Base-by-base conservation (phyloP, 2,329 filamentous ascomycete genomes). In the Calonectria pteridis region DNA sequence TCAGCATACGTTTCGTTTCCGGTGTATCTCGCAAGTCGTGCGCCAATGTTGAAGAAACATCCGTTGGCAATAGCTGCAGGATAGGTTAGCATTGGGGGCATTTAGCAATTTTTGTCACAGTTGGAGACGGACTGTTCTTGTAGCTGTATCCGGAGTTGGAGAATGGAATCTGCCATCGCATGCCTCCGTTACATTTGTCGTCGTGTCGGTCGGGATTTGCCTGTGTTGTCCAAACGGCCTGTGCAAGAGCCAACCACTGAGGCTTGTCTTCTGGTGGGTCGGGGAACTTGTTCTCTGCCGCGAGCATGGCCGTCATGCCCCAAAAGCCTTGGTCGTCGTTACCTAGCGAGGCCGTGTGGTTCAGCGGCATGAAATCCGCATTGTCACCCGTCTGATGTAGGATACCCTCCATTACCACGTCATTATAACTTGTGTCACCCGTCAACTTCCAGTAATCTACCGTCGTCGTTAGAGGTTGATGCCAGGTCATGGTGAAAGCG, bases 111-210 rank as follows among this genome's bases (percentile, higher is more conserved):
- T 37, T 37, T 14, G 5, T 26, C 28, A 35, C 20, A 11, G 13
- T 20, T 3, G 18, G 11, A 26, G n/a, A 82, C 84, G 43, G 82
- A 88, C 87, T 89, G 81, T 93, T 93, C 83, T 93, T 97, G 87
- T 96, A 95, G 80, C 92, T 89, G 83, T 94, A 97, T 31, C 94
- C 94, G 40, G 87, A 88, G 81, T 96, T 95, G 77, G 93, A 92
- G 1, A 90, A 86, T 72, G 92, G 94, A 73, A 96, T 93, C 85
- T 97, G 94, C 93, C 94, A 95, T 78, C 93, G 88, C 78, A 96
- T 81, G 14, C 94, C 94, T 76, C 94, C 94, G 31, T 88, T 87
- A 79, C 94, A 96, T 2, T 87, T 87, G 0, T 87, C 82, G 10
- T 88, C 89, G 80, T 95, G 93, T 86, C 94, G 94, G 58, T 93